Conservation (phyloP, 2,329 filamentous ascomycete species). For the Paraphoma chrysanthemicola region DNA sequence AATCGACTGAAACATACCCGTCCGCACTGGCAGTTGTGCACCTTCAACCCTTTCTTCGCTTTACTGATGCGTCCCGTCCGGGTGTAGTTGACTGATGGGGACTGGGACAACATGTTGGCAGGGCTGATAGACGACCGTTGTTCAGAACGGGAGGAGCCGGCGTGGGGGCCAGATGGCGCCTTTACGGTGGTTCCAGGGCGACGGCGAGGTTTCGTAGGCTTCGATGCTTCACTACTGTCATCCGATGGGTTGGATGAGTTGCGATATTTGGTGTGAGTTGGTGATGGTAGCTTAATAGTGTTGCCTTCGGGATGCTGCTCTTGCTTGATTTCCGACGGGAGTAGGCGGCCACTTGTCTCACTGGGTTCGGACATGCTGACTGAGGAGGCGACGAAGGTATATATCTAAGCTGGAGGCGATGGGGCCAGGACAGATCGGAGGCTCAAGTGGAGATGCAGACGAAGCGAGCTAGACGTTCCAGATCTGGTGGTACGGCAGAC, state of each 20-base stretch:
- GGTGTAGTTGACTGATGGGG: conserved; percentile 49
- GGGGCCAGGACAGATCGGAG: conserved; percentile 40
- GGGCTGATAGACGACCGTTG: conserved; percentile 42
- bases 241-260: conserved; percentile 36
- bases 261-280: conserved; percentile 25
- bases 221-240: conserved; percentile 29
- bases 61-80: conserved; percentile 56
- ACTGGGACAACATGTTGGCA: conserved; percentile 34
- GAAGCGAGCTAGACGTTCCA: conserved; percentile 36
- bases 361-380: conserved; percentile 42
- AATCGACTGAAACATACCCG: conserved; percentile 46
- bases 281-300: conserved; percentile 13
- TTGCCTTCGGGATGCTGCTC: conserved; percentile 30
- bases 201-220: conserved; percentile 33
- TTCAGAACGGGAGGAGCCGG: conserved; percentile 37
- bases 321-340: conserved; percentile 29
- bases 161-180: conserved; percentile 29
- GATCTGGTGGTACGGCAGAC: conserved; percentile 42
- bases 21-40: conserved; percentile 57
- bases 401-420: conserved; percentile 35
- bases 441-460: conserved; percentile 39
- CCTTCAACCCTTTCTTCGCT: conserved; percentile 55
- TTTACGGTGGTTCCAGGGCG: conserved; percentile 33
- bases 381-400: conserved; percentile 37
- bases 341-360: conserved; percentile 43